A percentile compares a stretch with the other conserved stretches of the same genome.
These are phyloP conservation scores for Arthrobotrys musiformis DNA, from an alignment of 2,329 filamentous ascomycete genomes.

Conservation along the genomic window DNA sequence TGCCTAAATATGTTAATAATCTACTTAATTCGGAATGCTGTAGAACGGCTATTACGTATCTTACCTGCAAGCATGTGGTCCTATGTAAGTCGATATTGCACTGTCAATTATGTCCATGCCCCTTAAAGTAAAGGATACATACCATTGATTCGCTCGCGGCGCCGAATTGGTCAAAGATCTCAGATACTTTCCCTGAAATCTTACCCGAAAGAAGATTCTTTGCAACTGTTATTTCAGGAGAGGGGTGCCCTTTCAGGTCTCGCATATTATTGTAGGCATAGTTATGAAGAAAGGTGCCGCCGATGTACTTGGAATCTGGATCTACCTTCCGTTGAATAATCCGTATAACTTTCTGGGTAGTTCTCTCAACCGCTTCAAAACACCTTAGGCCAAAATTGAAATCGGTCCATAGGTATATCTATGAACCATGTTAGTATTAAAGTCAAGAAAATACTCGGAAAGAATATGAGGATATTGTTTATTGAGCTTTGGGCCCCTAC, in stretches of 20 bases:
- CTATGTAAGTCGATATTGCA: constrained; percentile 6
- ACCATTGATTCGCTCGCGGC: constrained; percentile 55
- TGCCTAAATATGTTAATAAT: constrained; percentile 17
- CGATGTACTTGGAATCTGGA: constrained; percentile 5
- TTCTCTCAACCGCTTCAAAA: constrained; percentile 13
- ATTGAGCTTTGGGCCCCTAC: not conserved
- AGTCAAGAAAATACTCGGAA: too few species aligned
- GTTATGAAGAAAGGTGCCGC: constrained; percentile 33
- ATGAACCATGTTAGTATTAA: not conserved
- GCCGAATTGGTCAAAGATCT: constrained; percentile 43
- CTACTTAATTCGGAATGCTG: not conserved
- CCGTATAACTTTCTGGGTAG: constrained; percentile 4
- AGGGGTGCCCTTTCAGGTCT: not conserved
- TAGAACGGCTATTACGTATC: constrained; percentile 14
- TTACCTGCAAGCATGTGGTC: constrained; percentile 56
- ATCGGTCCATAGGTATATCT: constrained; percentile 45
- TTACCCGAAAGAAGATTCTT: constrained; percentile 43
- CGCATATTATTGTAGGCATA: constrained; percentile 40
- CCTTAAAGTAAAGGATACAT: not conserved
- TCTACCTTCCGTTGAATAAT: constrained; percentile 7
- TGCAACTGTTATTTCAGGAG: constrained; percentile 16
- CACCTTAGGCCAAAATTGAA: constrained; percentile 40
- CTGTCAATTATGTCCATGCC: constrained; percentile 4
- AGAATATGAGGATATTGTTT: too few species aligned
- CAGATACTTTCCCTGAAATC: not conserved